Conservation (phyloP, 805 yeast species). For the Spathaspora boniae region DNA sequence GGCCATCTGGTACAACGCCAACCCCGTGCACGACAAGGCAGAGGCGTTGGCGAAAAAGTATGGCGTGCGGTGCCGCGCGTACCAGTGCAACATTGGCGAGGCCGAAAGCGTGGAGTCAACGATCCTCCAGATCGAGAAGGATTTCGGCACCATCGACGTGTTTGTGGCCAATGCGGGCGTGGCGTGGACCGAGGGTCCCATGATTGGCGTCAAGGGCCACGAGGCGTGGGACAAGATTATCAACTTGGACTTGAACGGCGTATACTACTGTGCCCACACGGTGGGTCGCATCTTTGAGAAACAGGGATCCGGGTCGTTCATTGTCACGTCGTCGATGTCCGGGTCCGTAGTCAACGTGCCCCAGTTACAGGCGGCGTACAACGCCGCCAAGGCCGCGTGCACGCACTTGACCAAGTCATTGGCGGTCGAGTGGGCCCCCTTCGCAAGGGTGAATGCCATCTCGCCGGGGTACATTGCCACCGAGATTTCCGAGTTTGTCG, state of each 20-base stretch:
- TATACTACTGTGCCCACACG: conserved; percentile 41
- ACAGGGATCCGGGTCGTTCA: conserved; percentile 40
- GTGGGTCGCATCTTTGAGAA: conserved; percentile 37
- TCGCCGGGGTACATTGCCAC: conserved; percentile 44
- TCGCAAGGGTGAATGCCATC: conserved; percentile 40
- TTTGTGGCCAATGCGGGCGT: conserved; percentile 91
- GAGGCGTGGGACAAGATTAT: conserved; percentile 31
- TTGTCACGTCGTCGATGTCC: conserved; percentile 45
- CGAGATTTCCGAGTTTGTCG: conserved; percentile 37
- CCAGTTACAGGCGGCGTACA: conserved; percentile 44
- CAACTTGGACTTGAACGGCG: conserved; percentile 40
- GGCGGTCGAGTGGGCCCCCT: conserved; percentile 48
- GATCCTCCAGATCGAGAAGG: conserved; percentile 50
- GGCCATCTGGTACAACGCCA: conserved; percentile 45
- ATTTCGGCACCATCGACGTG: conserved; percentile 77
- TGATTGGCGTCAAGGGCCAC: conserved; percentile 33
- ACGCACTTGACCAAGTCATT: conserved; percentile 41
- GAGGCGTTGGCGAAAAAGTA: conserved; percentile 51
- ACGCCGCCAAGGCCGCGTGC: conserved; percentile 45
- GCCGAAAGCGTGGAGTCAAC: conserved; percentile 46
- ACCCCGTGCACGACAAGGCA: conserved; percentile 62
- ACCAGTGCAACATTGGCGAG: conserved; percentile 57
- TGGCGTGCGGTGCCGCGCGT: conserved; percentile 60
- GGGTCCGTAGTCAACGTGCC: conserved; percentile 48
- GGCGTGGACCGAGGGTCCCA: conserved; percentile 69